Base-by-base conservation (phyloP, 2,329 filamentous ascomycete genomes). In the Cyphellophora attinorum region DNA sequence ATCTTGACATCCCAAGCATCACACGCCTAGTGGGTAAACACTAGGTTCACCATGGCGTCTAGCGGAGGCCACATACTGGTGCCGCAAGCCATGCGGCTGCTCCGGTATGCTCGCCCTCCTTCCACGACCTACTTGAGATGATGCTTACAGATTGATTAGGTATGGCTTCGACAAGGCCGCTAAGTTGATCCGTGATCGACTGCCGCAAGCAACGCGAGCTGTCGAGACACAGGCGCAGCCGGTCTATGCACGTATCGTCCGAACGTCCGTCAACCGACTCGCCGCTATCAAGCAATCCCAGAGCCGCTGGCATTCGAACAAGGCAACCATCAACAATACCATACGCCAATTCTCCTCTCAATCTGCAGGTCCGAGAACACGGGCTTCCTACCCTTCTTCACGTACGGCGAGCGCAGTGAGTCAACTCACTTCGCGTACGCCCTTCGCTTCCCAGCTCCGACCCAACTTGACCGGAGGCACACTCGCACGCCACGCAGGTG, bases 381-480 rank as follows among this genome's bases (percentile, higher is more conserved):
- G 67, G 30, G 55, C 69, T 16, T 61, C 67, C 2, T 72, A 72
- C 33, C 71, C 71, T 19, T 66, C 65, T 37, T 79, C 76, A 16
- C 64, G 65, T 4, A 67, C 76, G 35, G 67, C 67, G 15, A 59
- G 64, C 12, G 68, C 70, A 13, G 63, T 81, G 37, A 69, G 67
- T 19, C 73, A 77, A 41, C 72, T 82, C 39, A 77, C 84, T 11
- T 77, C 78, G 17, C 77, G 83, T 33, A 79, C 86, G 18, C 89
- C 89, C 0, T 96, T 96, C 57, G 82, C 86, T 3, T 85, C 79
- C 33, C 81, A 88, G 1, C 74, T 98, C 21, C 81, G 91, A 21
- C 91, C 91, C 2, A 96, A 94, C 54, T 65, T 96, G 45, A 95
- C 88, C 0, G 89, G 86, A 31, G 88, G 89, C 27, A 79, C 85